Base-by-base conservation (phyloP, 78 protist species). In the Dictyostelium capitatum region DNA sequence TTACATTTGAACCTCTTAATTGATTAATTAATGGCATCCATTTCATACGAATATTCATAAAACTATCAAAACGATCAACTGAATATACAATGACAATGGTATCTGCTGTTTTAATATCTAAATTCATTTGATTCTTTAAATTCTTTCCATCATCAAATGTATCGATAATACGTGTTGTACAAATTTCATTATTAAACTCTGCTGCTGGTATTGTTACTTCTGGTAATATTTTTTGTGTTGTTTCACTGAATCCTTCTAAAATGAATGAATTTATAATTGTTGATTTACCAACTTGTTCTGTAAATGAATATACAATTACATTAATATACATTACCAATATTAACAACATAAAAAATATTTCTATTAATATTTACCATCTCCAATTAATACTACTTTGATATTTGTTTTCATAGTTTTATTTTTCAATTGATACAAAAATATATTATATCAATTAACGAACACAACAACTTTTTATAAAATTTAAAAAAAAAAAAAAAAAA, bases 21-120 rank as follows among this genome's bases (percentile, higher is more conserved):
- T 74, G 84, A 62, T 87, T 77, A 50, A 87, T 23, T 23, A 87
- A 32, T 51, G 93, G 93, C 6, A 87, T 41, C 93, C 93, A 87
- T 51, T 77, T 87, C 46, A 51, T 87, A 32, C 93, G 83, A 64
- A 87, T 77, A 43, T 56, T 77, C 48, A 77, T 30, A 56, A 87
- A 77, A 10, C 69, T 78, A 54, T 75, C 79, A 19, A 83, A 73
- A 17, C 51, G 28, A 41, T 87, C 84, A 48, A 47, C 54, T 4
- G 84, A 23, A n/a, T 87, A 87, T 8, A 77, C 85, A 1, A 87
- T n/a, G n/a, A 77, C 46, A 37, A 87, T 77, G 5, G 79, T 78
- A 77, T 87, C 93, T 0, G 85, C 50, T n/a, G 43, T 57, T 62
- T 69, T 87, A 46, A 87, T 56, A 30, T 87, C 93, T 17, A 87